These are phyloP conservation scores for Suillus paluster DNA, from an alignment of 768 basidiomycete genomes.

Conservation along the genomic window DNA sequence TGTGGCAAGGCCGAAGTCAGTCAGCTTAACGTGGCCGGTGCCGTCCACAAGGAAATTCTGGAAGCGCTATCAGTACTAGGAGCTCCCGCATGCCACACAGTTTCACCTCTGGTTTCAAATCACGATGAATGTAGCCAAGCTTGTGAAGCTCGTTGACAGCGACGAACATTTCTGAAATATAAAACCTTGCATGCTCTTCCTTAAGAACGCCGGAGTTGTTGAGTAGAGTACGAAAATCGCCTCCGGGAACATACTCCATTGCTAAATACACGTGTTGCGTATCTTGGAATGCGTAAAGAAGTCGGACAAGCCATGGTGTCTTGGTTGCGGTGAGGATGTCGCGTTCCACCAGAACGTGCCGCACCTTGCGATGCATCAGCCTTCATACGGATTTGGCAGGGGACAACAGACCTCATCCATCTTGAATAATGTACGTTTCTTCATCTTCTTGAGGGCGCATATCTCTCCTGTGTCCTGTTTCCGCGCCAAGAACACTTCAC, in stretches of 20 bases:
- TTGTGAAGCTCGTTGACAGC: constrained; percentile 94
- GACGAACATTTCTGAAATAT: constrained; percentile 98
- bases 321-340: constrained; percentile 98
- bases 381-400: background rate
- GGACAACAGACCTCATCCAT: constrained; percentile 87
- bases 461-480: constrained; percentile 97
- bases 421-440: constrained; percentile 90
- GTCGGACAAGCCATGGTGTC: constrained; percentile 93
- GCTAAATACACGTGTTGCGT: constrained; percentile 89
- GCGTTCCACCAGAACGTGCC: constrained; percentile 97
- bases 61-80: background rate
- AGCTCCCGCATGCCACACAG: background rate
- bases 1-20: constrained; percentile 97
- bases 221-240: constrained; percentile 95
- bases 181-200: constrained; percentile 95
- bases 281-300: constrained; percentile 98
- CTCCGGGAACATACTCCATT: constrained; percentile 99
- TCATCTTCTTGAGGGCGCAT: constrained; percentile 98
- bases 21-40: constrained; percentile 95
- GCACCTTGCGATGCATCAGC: constrained; percentile 58
- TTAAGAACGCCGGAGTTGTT: constrained; percentile 98
- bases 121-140: constrained; percentile 97
- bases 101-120: constrained; percentile 93
- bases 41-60: constrained; percentile 98
- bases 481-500: constrained; percentile 94